Evolutionary conservation across 2,329 filamentous ascomycete species (phyloP).

Genomic region (Aspergillus puulaauensis): DNA sequence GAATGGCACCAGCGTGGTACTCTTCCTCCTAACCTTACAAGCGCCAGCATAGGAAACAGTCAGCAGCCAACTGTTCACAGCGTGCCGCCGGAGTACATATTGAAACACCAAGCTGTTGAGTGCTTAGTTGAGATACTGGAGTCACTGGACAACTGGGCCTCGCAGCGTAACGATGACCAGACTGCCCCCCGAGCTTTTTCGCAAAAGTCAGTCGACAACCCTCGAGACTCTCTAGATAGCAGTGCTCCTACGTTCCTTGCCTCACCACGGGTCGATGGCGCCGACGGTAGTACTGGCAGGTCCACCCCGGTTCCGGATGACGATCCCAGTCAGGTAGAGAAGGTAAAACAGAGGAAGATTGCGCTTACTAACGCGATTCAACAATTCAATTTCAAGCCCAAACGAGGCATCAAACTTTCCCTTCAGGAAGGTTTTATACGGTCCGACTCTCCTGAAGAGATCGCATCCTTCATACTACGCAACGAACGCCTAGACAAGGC

Average conservation of each 20-base stretch:
- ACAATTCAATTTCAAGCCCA: constrained; percentile 97
- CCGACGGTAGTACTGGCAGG: constrained; percentile 56
- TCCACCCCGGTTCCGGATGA: constrained; percentile 75
- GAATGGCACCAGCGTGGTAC: constrained; percentile 89
- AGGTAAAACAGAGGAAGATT: constrained; percentile 90
- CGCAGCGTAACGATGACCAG: constrained; percentile 61
- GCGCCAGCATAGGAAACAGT: constrained; percentile 65
- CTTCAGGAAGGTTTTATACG: constrained; percentile 83
- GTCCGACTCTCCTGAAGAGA: constrained; percentile 74
- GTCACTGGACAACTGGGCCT: constrained; percentile 90
- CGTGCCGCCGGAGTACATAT: constrained; percentile 82
- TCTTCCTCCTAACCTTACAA: constrained; percentile 81
- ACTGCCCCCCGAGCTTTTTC: constrained; percentile 49
- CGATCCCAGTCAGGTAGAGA: constrained; percentile 91
- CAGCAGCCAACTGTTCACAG: constrained; percentile 54
- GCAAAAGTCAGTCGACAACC: constrained; percentile 56
- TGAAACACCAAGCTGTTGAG: constrained; percentile 87
- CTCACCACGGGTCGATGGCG: constrained; percentile 60
- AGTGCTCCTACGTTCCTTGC: constrained; percentile 49
- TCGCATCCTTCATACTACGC: constrained; percentile 76
- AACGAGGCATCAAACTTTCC: constrained; percentile 82
- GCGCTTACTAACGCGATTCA: constrained; percentile 84
- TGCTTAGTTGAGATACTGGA: constrained; percentile 83
- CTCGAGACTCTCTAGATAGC: constrained; percentile 75
- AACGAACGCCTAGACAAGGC: constrained; percentile 89